Evolutionary conservation across 805 yeast genomes (phyloP).

Genomic region (Zygosaccharomyces bailii): DNA sequence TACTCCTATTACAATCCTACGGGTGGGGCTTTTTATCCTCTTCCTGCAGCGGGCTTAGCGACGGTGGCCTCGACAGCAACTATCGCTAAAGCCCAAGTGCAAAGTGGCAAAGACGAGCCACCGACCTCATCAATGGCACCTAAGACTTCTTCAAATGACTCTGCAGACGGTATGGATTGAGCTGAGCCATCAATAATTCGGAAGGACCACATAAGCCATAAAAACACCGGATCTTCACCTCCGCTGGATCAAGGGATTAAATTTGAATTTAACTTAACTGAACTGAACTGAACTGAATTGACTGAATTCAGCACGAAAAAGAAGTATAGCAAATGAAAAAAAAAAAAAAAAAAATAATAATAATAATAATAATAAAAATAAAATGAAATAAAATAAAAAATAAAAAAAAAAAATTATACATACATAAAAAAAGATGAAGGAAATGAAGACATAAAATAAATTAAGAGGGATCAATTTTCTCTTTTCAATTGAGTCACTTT

Average conservation of each 20-base stretch:
- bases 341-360: too few species aligned
- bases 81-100: background rate
- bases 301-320: background rate
- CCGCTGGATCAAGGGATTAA: too few species aligned
- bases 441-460: too few species aligned
- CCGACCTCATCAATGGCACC: background rate
- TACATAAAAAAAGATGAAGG: too few species aligned
- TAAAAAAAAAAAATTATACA: background rate
- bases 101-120: background rate
- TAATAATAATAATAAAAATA: background rate
- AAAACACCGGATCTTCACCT: too few species aligned
- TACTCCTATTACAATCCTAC: background rate
- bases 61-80: too few species aligned
- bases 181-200: too few species aligned
- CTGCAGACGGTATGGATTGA: slow-evolving; percentile 2
- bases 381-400: background rate
- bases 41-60: background rate
- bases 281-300: too few species aligned
- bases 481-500: too few species aligned
- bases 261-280: too few species aligned
- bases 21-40: background rate
- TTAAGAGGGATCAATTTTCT: too few species aligned
- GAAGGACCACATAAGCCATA: too few species aligned
- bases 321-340: background rate
- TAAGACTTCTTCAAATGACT: background rate